Conservation (phyloP, 371 early-diverging fungal species). For the Circinella minor region DNA sequence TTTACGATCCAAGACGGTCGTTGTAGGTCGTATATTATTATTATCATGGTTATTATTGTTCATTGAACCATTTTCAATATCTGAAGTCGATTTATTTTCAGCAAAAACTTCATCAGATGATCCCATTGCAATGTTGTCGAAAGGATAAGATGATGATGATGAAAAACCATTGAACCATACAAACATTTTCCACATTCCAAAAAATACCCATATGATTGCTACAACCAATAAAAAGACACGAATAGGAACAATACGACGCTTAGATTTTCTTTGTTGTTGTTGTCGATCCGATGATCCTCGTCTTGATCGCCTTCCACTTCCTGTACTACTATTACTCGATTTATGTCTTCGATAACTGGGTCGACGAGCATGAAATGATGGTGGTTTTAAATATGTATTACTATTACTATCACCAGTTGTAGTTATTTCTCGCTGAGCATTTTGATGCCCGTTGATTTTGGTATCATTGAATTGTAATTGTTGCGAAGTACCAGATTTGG, state of each 20-base stretch:
- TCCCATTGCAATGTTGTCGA: neutral
- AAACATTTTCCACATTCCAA: neutral
- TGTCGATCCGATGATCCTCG: neutral
- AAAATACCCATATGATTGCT: neutral
- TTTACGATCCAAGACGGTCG: constrained; percentile 7
- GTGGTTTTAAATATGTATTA: neutral
- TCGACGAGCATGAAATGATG: neutral
- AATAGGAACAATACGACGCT: constrained; percentile 8
- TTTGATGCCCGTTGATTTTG: neutral
- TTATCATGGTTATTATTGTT: neutral
- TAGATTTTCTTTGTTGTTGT: neutral
- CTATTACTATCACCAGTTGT: neutral
- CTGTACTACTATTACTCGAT: constrained; percentile 1
- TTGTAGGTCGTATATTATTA: neutral
- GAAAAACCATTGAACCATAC: neutral
- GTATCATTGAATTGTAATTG: constrained; percentile 1
- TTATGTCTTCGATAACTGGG: neutral
- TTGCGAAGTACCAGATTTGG: neutral
- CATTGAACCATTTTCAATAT: neutral
- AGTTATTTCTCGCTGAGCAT: neutral
- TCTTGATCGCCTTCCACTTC: constrained; percentile 1
- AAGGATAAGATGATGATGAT: neutral
- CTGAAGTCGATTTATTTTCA: neutral
- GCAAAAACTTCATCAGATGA: neutral
- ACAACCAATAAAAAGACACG: neutral